These are phyloP conservation scores for Rubroboletus pulcherrimus DNA, from an alignment of 768 basidiomycete genomes.

Conservation along the genomic window DNA sequence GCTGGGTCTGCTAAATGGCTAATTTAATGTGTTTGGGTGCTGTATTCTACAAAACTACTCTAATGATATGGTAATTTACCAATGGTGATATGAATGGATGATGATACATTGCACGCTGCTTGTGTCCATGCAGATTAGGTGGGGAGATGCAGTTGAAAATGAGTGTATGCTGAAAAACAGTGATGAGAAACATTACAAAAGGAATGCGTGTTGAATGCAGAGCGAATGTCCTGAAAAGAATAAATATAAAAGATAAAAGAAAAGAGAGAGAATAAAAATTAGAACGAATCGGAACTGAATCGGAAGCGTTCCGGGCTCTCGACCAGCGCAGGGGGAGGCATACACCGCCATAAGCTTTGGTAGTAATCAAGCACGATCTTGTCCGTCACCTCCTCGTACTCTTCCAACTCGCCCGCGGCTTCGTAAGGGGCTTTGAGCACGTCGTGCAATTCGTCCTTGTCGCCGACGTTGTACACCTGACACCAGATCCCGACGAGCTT, in stretches of 20 bases:
- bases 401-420: conserved; percentile 27
- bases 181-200: neutral
- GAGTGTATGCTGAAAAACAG: neutral
- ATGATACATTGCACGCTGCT: neutral
- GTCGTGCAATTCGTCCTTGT: conserved; percentile 19
- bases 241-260: no score
- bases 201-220: neutral
- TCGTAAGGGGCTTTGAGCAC: conserved; percentile 20
- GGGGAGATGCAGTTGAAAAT: neutral
- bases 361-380: conserved; percentile 18
- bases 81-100: neutral
- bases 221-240: neutral
- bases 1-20: neutral
- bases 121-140: neutral
- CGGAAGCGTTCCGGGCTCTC: conserved; percentile 2
- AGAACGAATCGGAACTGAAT: neutral
- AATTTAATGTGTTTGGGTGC: neutral
- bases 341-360: conserved; percentile 25
- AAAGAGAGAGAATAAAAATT: neutral
- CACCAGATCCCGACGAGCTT: conserved; percentile 29
- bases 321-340: conserved; percentile 10
- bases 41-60: conserved; percentile 6
- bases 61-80: neutral
- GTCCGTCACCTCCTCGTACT: conserved; percentile 7
- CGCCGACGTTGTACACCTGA: conserved; percentile 22